Evolutionary conservation across 2,329 filamentous ascomycete genomes (phyloP), one percentile per base, ranked within the genome.

Genomic region (Cladosporium colombiae): DNA sequence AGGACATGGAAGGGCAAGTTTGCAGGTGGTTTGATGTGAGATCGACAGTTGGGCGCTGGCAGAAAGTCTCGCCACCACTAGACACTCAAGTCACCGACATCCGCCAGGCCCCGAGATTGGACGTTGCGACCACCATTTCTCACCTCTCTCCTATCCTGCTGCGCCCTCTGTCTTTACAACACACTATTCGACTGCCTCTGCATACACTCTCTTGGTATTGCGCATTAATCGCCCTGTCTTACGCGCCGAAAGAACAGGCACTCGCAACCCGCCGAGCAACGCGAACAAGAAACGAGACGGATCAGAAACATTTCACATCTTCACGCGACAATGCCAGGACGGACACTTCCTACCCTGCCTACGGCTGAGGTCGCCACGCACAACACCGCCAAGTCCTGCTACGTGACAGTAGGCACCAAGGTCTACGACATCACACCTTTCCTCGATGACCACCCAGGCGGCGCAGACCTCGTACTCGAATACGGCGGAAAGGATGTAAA

Each of bases 401-500:
- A 93, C 83, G 93, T 99, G 72, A 95, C 91, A 3, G 84, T 97
- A 64, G 93, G 92, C 68, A 85, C 86, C 66, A 96, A 94, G 72
- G 94, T 99, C 72, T 99, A 93, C 84, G 94, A 99, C 82, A 86
- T 99, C 69, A 97, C 95, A 66, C 88, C 91, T 65, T 99, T 99
- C 75, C 79, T 97, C 68, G 88, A 93, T 62, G 89, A 93, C 71
- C 95, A 99, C 77, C 95, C 95, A 27, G 95, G 95, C 71, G 95
- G 95, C 66, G 87, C 88, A 73, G 91, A 97, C 68, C 82, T 98
- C 72, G 89, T 99, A 68, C 83, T 97, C 69, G 91, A 97, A 62
- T 96, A 95, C 77, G 95, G 86, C 35, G 94, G 94, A 70, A 91
- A 92, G 78, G 95, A 99, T 78, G 84, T 97, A 66, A 85, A 86